These are phyloP conservation scores for Torulaspora maleeae DNA, from an alignment of 805 yeast species.

Conservation along the genomic window DNA sequence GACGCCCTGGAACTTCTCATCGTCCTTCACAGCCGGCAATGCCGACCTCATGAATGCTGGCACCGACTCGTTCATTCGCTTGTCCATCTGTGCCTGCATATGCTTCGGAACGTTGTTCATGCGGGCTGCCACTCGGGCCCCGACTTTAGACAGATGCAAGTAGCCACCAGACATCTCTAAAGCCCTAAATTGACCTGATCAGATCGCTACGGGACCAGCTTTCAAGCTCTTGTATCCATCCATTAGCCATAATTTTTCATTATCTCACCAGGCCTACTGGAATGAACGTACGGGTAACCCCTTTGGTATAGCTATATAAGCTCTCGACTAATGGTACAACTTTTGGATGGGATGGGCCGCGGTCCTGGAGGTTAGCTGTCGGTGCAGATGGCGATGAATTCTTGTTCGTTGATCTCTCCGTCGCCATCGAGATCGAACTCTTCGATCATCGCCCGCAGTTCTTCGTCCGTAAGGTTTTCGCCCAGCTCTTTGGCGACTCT, in stretches of 20 bases:
- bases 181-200: neutral
- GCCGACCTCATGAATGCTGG: constrained; percentile 39
- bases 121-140: constrained; percentile 35
- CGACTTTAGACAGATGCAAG: constrained; percentile 37
- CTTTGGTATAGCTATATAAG: neutral
- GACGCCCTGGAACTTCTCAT: constrained; percentile 38
- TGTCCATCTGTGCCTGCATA: constrained; percentile 29
- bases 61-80: constrained; percentile 30
- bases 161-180: constrained; percentile 20
- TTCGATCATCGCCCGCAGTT: constrained; percentile 92
- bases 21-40: constrained; percentile 32
- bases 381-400: constrained; percentile 82
- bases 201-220: too few species aligned
- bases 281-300: constrained; percentile 2
- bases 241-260: neutral
- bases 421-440: constrained; percentile 96
- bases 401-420: constrained; percentile 89
- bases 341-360: neutral
- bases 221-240: neutral
- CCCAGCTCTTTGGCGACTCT: constrained; percentile 91
- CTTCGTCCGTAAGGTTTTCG: constrained; percentile 88
- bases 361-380: constrained; percentile 42
- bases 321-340: constrained; percentile 3
- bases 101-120: constrained; percentile 32
- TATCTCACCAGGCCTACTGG: neutral